Evolutionary conservation across 2,329 filamentous ascomycete genomes (phyloP).

Genomic region (Ophiocordyceps camponoti-floridani): DNA sequence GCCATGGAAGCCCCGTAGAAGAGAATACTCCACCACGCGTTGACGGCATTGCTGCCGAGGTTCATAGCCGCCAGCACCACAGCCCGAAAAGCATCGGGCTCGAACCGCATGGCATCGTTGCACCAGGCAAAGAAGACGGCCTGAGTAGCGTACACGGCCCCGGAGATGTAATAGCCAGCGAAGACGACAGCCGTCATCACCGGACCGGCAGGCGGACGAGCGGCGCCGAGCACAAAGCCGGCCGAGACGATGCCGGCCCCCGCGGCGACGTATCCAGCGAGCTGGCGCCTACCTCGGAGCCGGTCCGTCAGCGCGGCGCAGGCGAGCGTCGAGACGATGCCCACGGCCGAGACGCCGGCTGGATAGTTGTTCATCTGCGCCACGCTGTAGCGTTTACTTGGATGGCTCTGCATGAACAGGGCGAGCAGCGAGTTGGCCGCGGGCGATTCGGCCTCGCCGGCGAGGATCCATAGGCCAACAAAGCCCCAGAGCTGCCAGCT

Average conservation of each 20-base stretch:
- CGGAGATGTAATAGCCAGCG: constrained; percentile 52
- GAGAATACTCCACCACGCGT: constrained; percentile 56
- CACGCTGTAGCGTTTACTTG: constrained; percentile 22
- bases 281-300: constrained; percentile 41
- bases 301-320: constrained; percentile 54
- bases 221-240: constrained; percentile 39
- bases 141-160: constrained; percentile 53
- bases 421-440: constrained; percentile 41
- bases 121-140: constrained; percentile 63
- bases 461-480: constrained; percentile 48
- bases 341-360: constrained; percentile 35
- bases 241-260: constrained; percentile 45
- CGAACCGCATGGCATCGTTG: constrained; percentile 48
- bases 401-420: constrained; percentile 31
- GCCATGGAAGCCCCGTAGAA: constrained; percentile 52
- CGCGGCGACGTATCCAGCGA: constrained; percentile 50
- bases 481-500: constrained; percentile 53
- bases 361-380: constrained; percentile 38
- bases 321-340: constrained; percentile 44
- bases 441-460: constrained; percentile 55
- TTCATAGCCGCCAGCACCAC: constrained; percentile 61
- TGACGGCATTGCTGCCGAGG: constrained; percentile 46
- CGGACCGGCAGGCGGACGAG: constrained; percentile 18
- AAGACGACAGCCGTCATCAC: constrained; percentile 35
- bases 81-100: constrained; percentile 43